phyloP scores from a whole-genome alignment of 257 asterid genomes.

The Thymus mandschuricus region DNA sequence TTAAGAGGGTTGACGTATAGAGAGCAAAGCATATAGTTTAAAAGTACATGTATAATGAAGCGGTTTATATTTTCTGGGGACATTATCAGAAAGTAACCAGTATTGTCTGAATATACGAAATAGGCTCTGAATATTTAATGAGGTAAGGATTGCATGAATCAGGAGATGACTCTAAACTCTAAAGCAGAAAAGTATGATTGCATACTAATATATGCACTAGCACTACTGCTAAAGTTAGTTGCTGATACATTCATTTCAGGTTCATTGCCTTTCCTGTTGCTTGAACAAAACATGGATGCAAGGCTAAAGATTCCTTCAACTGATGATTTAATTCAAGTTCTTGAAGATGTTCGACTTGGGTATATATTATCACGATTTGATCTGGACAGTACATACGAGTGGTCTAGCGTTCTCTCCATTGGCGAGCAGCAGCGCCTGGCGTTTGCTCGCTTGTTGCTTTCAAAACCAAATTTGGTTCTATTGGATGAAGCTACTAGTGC shows the following conservation, averaged over 20 bases:
- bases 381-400: constrained; percentile 64
- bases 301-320: constrained; percentile 58
- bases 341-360: constrained; percentile 64
- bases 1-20: no score
- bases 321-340: constrained; percentile 59
- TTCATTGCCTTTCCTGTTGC: constrained; percentile 50
- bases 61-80: not conserved
- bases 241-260: constrained; percentile 43
- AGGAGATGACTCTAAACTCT: not conserved
- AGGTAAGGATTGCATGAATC: constrained; percentile 11
- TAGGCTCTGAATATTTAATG: constrained; percentile 15
- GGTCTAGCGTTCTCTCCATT: constrained; percentile 88
- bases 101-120: not conserved
- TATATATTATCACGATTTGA: constrained; percentile 55
- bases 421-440: constrained; percentile 94
- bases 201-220: constrained; percentile 21
- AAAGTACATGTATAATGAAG: not conserved
- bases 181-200: constrained; percentile 8
- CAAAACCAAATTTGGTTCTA: constrained; percentile 66
- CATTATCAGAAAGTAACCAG: not conserved
- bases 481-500: constrained; percentile 92
- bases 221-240: constrained; percentile 14
- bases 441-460: constrained; percentile 76
- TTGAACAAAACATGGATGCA: constrained; percentile 30
- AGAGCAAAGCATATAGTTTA: not conserved